Evolutionary conservation across 108 stramenopile species (phyloP).

Genomic region (Mediolabrus comicus): DNA sequence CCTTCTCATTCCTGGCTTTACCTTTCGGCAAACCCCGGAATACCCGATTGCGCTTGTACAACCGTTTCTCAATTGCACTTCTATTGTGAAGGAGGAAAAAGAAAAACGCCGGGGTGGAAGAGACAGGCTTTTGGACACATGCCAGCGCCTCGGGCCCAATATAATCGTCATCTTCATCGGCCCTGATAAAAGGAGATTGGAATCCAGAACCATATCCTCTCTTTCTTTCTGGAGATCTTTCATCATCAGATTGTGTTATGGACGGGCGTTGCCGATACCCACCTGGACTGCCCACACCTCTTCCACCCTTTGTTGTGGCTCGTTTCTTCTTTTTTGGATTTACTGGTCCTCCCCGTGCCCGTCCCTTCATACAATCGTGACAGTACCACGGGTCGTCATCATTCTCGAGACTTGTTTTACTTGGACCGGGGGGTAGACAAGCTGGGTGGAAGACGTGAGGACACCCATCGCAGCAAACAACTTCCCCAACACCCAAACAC

Average conservation of each 20-base stretch:
- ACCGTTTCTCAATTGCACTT: slow-evolving; percentile 60
- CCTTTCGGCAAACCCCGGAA: slow-evolving; percentile 75
- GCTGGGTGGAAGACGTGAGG: slow-evolving; percentile 72
- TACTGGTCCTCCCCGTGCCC: slow-evolving; percentile 12
- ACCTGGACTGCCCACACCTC: slow-evolving; percentile 18
- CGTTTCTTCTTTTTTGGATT: slow-evolving; percentile 15
- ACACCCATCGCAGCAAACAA: slow-evolving; percentile 87
- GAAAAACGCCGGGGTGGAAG: slow-evolving; percentile 47
- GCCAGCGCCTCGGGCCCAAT: slow-evolving; percentile 34
- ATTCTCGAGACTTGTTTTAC: slow-evolving; percentile 52
- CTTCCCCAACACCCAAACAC: slow-evolving; percentile 72
- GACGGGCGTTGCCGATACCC: slow-evolving; percentile 8
- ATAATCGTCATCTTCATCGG: slow-evolving; percentile 48
- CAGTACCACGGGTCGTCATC: slow-evolving; percentile 89
- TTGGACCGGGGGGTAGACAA: slow-evolving; percentile 57
- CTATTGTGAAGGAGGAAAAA: slow-evolving; percentile 64
- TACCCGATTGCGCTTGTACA: slow-evolving; percentile 51
- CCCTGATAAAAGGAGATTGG: slow-evolving; percentile 29
- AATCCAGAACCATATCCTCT: slow-evolving; percentile 25
- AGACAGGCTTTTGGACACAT: slow-evolving; percentile 26
- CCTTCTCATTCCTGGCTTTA: slow-evolving; percentile 65
- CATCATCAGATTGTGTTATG: slow-evolving; percentile 13
- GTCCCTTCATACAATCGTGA: slow-evolving; percentile 53
- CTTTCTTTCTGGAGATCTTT: not conserved
- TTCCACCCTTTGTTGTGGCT: slow-evolving; percentile 12